Evolutionary conservation across 208 protist genomes (phyloP).

Genomic region (Trypanosoma lewisi): DNA sequence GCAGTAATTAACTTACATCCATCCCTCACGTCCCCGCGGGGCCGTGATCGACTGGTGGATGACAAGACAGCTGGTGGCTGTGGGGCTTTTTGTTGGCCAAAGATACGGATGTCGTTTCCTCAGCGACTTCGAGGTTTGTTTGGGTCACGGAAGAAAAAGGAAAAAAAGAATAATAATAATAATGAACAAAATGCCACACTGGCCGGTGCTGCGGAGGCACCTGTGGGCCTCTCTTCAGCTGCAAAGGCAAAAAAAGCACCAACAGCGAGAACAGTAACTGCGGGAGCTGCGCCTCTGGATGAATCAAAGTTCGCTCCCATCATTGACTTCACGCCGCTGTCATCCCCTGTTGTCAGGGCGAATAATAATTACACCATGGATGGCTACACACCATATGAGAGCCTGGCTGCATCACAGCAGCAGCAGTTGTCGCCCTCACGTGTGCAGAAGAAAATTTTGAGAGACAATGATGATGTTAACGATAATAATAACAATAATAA

Average conservation of each 20-base stretch:
- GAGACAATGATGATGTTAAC: no score
- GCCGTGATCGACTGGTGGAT: conserved; percentile 3
- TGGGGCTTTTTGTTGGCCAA: not conserved
- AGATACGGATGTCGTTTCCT: not conserved
- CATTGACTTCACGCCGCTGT: not conserved
- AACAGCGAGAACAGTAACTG: no score
- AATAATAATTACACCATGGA: no score
- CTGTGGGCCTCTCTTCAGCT: not conserved
- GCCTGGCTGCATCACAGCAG: no score
- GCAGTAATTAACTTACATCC: no score
- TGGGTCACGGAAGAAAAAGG: not conserved
- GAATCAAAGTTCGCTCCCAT: not conserved
- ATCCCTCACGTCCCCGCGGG: no score
- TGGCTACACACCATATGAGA: no score
- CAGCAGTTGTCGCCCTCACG: no score
- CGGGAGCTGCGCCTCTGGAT: not conserved
- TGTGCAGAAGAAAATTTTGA: no score
- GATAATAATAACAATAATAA: no score
- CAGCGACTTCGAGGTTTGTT: not conserved
- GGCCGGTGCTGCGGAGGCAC: not conserved
- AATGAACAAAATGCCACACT: not conserved
- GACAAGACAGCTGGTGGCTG: conserved; percentile 7
- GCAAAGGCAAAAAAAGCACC: not conserved
- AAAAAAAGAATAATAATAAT: no score
- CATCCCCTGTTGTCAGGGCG: not conserved